These are phyloP conservation scores for Hebeloma cylindrosporum DNA, from an alignment of 768 basidiomycete genomes.

Conservation along the genomic window DNA sequence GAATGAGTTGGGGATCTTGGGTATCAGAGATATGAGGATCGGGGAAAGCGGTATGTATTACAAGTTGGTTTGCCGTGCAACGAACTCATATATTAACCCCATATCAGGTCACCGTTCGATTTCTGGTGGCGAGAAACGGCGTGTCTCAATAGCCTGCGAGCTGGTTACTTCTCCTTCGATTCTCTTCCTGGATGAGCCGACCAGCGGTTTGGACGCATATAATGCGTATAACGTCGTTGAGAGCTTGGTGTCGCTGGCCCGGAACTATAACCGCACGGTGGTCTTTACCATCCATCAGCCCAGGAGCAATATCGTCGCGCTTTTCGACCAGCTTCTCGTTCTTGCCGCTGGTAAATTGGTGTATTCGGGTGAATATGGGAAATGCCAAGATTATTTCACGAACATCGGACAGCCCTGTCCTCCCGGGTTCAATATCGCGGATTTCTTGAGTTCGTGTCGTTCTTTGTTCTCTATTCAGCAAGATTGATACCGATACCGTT, in stretches of 20 bases:
- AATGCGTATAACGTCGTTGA: conserved; percentile 96
- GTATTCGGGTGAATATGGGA: conserved; percentile 76
- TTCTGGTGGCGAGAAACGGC: conserved; percentile 95
- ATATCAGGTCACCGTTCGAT: conserved; percentile 80
- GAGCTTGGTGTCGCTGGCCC: conserved; percentile 79
- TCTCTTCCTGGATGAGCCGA: conserved; percentile 95
- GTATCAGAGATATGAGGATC: conserved; percentile 87
- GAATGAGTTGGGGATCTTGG: conserved; percentile 91
- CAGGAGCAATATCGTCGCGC: conserved; percentile 92
- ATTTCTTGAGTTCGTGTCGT: conserved; percentile 78
- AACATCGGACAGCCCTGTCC: conserved; percentile 84
- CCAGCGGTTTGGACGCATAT: conserved; percentile 92
- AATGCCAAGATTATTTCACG: conserved; percentile 80
- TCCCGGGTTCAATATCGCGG: conserved; percentile 94
- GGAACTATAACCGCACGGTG: conserved; percentile 90
- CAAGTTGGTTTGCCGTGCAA: no score
- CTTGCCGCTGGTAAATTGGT: conserved; percentile 82
- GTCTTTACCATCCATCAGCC: conserved; percentile 99
- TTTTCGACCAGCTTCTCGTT: conserved; percentile 91
- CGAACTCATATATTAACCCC: conserved; percentile 8
- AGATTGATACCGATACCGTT: background rate
- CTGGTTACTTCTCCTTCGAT: conserved; percentile 96
- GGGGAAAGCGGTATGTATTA: conserved; percentile 82
- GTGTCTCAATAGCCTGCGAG: conserved; percentile 97
- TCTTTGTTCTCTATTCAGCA: background rate